Base-by-base conservation (phyloP, 164 flowering plant species). In the Taxillus chinensis region DNA sequence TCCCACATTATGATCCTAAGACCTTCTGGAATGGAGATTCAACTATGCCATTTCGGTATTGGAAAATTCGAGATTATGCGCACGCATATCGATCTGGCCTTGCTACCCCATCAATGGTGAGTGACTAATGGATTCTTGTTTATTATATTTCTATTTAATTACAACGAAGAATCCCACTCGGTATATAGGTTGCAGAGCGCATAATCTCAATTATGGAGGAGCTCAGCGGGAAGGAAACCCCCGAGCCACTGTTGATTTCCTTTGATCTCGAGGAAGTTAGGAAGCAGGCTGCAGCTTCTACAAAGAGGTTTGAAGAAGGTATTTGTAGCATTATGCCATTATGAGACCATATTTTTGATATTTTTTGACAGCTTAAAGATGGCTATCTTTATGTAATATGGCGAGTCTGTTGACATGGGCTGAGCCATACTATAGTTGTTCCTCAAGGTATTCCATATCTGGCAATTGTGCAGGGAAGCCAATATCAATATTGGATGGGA, bases 1-100 rank as follows among this genome's bases (percentile, higher is more conserved):
- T 93, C 69, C 90, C 92, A 52, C 79, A 70, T n/a, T 86, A 86
- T 76, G 81, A 83, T 70, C 84, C 88, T 68, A 59, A 84, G 57
- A 63, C 38, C 56, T 62, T 62, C 66, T 74, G 75, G 79, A 79
- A 43, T 64, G 58, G 59, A 45, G 80, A 76, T 59, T 51, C 75
- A 6, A 49, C 64, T 63, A 39, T 75, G 52, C 58, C 79, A 55
- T 89, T 86, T 62, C 77, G 82, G 55, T 89, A 89, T 69, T 90
- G 99, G 99, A 93, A 79, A 64, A 89, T 93, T 62, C 86, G 96
- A 50, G 97, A 93, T 71, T 90, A 73, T 77, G 90, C 96, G 56
- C 76, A 89, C 80, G 97, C 99, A 65, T 93, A 93, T 71, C 90
- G 81, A 55, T 74, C 87, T 41, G 64, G 67, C 64, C 67, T 69